Percentiles rank a stretch among this genome's conserved stretches.
phyloP scores from a whole-genome alignment of 495 filamentous ascomycete genomes.

The Penicillium odoratum region DNA sequence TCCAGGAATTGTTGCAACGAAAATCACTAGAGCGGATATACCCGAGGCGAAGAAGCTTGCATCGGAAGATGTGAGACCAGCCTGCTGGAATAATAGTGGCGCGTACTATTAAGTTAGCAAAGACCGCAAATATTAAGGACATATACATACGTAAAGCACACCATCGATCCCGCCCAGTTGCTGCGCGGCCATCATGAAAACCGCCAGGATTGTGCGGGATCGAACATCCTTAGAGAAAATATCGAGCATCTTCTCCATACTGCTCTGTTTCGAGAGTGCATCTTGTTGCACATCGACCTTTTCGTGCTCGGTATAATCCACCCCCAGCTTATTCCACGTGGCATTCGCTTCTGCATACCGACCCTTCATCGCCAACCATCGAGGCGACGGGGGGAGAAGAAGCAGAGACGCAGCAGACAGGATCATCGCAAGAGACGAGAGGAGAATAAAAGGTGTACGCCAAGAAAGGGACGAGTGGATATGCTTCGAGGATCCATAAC shows the following conservation, averaged over 20 bases:
- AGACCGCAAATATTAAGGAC: background rate
- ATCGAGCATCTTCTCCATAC: slow-evolving; percentile 21
- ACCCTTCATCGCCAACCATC: slow-evolving; percentile 49
- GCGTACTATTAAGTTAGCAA: slow-evolving; percentile 42
- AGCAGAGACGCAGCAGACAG: slow-evolving; percentile 39
- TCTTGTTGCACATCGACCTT: slow-evolving; percentile 36
- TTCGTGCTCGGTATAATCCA: slow-evolving; percentile 51
- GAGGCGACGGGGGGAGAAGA: slow-evolving; percentile 47
- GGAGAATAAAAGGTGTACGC: slow-evolving; percentile 54
- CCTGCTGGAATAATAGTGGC: slow-evolving; percentile 53
- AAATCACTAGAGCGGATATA: slow-evolving; percentile 53
- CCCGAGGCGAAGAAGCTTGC: slow-evolving; percentile 57
- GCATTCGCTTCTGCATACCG: slow-evolving; percentile 35
- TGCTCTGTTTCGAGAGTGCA: background rate
- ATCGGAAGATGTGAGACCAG: slow-evolving; percentile 47
- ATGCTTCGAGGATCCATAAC: slow-evolving; percentile 52
- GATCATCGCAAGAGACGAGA: slow-evolving; percentile 41
- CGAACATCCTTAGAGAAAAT: slow-evolving; percentile 45
- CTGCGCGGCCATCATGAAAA: slow-evolving; percentile 47
- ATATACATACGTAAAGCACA: slow-evolving; percentile 50
- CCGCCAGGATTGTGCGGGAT: slow-evolving; percentile 35
- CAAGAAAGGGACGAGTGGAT: slow-evolving; percentile 56
- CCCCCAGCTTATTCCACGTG: slow-evolving; percentile 47
- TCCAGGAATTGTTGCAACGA: slow-evolving; percentile 50
- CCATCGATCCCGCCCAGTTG: slow-evolving; percentile 51